Evolutionary conservation across 345 rosid species (phyloP), one percentile per base, ranked within the genome.

Genomic region (Pseudoturritis turrita): DNA sequence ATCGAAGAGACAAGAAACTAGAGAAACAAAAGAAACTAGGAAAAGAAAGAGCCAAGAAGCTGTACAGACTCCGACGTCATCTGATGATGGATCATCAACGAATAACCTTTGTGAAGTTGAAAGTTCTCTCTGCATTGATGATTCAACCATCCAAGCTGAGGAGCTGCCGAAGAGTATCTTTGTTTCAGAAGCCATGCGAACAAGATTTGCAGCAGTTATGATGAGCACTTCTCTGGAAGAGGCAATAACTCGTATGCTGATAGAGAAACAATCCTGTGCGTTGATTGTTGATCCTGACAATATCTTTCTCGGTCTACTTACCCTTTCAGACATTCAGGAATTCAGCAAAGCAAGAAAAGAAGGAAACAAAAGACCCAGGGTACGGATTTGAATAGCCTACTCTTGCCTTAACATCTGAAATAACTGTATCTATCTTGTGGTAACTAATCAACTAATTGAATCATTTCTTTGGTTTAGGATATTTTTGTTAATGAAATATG

Each of bases 111-210:
- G 98, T 80, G 94, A 88, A 76, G 75, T 89, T 70, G 98, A 93
- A 81, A 86, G 92, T 79, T 93, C 97, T 47, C 97, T 93, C 49
- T 93, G 98, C 70, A 5, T 85, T 57, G 87, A 85, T 74, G 81
- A 82, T 47, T 80, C 83, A 47, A 63, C 55, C 51, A 26, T 37
- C 28, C 81, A 77, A 65, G 60, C 58, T 63, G 83, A 81, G 69
- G 82, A 82, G 73, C 80, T 82, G 46, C 76, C 71, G n/a, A 77
- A 66, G 73, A 82, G 68, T 53, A 61, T 89, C 52, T 78, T 71
- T 72, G 96, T 93, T 72, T 85, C 90, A 45, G 92, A 93, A 69
- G 98, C 94, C 77, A 90, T 93, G 97, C 86, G 93, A 68, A 89
- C 94, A 61, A 88, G 86, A 81, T 93, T 71, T 73, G 88, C 86